These are phyloP conservation scores for Cicer cuneatum DNA, from an alignment of 306 rosid species.

Conservation along the genomic window DNA sequence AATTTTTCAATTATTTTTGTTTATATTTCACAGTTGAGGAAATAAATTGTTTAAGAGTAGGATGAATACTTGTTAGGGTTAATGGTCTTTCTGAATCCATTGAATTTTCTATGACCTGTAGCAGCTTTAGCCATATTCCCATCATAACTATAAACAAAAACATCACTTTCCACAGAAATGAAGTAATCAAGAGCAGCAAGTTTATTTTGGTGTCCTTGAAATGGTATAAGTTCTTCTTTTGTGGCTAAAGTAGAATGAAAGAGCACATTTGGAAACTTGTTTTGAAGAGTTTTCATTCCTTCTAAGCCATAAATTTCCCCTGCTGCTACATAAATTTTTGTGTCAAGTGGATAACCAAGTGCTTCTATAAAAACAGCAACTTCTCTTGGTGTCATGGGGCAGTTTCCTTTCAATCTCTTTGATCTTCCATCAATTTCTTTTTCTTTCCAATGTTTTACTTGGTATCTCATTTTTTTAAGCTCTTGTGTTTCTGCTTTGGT, in stretches of 20 bases:
- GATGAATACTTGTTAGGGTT: slow-evolving; percentile 61
- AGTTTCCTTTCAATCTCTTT: slow-evolving; percentile 55
- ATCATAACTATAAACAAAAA: slow-evolving; percentile 62
- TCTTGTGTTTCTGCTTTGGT: slow-evolving; percentile 53
- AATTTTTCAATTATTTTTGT: too few species aligned
- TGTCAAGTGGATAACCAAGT: slow-evolving; percentile 66
- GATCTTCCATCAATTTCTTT: slow-evolving; percentile 56
- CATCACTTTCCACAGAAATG: slow-evolving; percentile 65
- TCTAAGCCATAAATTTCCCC: slow-evolving; percentile 60
- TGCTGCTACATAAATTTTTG: slow-evolving; percentile 63
- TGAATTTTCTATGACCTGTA: slow-evolving; percentile 62
- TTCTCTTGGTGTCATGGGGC: slow-evolving; percentile 90
- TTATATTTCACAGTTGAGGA: too few species aligned
- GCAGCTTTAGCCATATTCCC: slow-evolving; percentile 83
- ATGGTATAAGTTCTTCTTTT: slow-evolving; percentile 59
- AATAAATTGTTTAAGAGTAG: background rate
- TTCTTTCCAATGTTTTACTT: slow-evolving; percentile 65
- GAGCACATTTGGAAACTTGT: slow-evolving; percentile 57
- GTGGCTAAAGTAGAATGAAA: slow-evolving; percentile 64
- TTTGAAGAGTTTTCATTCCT: slow-evolving; percentile 52
- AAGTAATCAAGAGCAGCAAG: slow-evolving; percentile 81
- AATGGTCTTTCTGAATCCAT: slow-evolving; percentile 70
- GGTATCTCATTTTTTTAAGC: slow-evolving; percentile 51
- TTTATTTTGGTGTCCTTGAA: slow-evolving; percentile 52
- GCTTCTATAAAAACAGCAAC: slow-evolving; percentile 68